Conservation (phyloP, 2,329 filamentous ascomycete species). For the Pseudogymnoascus verrucosus region DNA sequence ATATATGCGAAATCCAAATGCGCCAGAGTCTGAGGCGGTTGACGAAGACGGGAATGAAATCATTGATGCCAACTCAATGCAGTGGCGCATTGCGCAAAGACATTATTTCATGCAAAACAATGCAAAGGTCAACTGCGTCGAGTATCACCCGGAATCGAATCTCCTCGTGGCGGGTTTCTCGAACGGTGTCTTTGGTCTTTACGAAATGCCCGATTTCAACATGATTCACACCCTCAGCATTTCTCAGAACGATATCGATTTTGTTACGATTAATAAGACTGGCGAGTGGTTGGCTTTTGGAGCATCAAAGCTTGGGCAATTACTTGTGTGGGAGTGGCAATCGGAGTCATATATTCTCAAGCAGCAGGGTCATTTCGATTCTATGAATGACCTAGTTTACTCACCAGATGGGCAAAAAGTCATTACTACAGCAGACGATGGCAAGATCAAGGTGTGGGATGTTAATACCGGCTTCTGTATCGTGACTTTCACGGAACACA, state of each 20-base stretch:
- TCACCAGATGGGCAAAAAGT: slow-evolving; percentile 90
- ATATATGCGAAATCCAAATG: slow-evolving; percentile 57
- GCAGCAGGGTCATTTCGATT: slow-evolving; percentile 94
- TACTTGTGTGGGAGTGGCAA: slow-evolving; percentile 99
- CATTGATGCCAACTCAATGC: slow-evolving; percentile 58
- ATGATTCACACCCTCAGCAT: slow-evolving; percentile 90
- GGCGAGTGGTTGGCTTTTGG: slow-evolving; percentile 98
- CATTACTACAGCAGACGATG: slow-evolving; percentile 90
- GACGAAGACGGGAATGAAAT: slow-evolving; percentile 53
- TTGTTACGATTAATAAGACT: slow-evolving; percentile 85
- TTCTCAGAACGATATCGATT: slow-evolving; percentile 93
- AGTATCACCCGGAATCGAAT: slow-evolving; percentile 78
- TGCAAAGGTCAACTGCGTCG: slow-evolving; percentile 80
- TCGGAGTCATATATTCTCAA: slow-evolving; percentile 98
- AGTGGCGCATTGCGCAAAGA: slow-evolving; percentile 85
- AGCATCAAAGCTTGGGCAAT: slow-evolving; percentile 85
- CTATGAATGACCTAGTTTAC: slow-evolving; percentile 88
- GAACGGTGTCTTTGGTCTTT: slow-evolving; percentile 85
- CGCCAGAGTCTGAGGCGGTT: slow-evolving; percentile 40
- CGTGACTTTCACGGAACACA: slow-evolving; percentile 96
- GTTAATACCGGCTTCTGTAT: slow-evolving; percentile 94
- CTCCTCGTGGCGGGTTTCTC: slow-evolving; percentile 96
- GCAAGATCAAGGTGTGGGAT: slow-evolving; percentile 98
- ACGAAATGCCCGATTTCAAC: slow-evolving; percentile 94
- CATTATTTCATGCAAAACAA: slow-evolving; percentile 93